Percentiles rank a stretch among this genome's conserved stretches.
phyloP scores from a whole-genome alignment of 805 yeast species.

The Barnettozyma californica region DNA sequence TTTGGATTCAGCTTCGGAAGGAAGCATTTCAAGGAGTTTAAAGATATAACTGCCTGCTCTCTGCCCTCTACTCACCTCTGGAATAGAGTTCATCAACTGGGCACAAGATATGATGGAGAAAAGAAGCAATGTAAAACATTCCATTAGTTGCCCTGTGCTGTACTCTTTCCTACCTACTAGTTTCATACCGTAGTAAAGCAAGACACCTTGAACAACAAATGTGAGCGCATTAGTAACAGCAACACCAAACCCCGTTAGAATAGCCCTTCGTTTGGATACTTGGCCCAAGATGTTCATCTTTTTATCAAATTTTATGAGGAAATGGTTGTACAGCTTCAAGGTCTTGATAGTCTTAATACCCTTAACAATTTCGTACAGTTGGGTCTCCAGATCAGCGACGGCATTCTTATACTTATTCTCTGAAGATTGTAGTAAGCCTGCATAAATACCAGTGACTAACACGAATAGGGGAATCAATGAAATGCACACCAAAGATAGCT shows the following conservation, averaged over 20 bases:
- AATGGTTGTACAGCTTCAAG: conserved; percentile 46
- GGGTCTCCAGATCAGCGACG: conserved; percentile 50
- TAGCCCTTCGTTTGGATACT: conserved; percentile 47
- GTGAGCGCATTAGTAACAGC: conserved; percentile 51
- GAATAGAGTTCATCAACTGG: conserved; percentile 57
- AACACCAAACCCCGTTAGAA: conserved; percentile 61
- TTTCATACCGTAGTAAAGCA: conserved; percentile 75
- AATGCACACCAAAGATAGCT: conserved; percentile 74
- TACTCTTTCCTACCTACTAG: conserved; percentile 60
- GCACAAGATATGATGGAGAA: conserved; percentile 69
- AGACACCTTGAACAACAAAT: conserved; percentile 59
- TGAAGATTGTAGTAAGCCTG: conserved; percentile 41
- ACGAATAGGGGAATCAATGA: conserved; percentile 66
- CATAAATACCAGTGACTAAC: conserved; percentile 46
- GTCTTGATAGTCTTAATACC: conserved; percentile 62
- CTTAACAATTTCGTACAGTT: conserved; percentile 44
- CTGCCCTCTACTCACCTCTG: conserved; percentile 76
- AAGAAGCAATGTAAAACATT: conserved; percentile 64
- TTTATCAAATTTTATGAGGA: conserved; percentile 33
- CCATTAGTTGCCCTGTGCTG: conserved; percentile 50
- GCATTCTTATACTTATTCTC: conserved; percentile 58
- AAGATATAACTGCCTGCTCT: conserved; percentile 58
- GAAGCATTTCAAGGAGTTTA: conserved; percentile 31
- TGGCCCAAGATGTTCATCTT: conserved; percentile 29
- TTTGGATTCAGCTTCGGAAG: conserved; percentile 32